Evolutionary conservation across 2,329 filamentous ascomycete species (phyloP), one percentile per base, ranked within the genome.

Genomic region (Colletotrichum sp.): DNA sequence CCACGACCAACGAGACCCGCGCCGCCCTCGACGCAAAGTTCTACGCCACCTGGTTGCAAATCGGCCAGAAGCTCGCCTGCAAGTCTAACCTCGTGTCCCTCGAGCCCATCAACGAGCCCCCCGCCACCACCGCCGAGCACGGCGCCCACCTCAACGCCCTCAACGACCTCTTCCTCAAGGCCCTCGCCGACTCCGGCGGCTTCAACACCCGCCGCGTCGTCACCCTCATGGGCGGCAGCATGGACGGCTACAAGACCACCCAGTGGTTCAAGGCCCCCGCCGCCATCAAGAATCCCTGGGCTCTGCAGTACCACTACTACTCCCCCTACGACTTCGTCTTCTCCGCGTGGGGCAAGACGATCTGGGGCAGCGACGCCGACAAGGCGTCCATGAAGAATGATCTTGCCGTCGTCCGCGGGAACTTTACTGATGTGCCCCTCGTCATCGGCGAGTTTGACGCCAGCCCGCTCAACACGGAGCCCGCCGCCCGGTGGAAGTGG

Each of bases 251-350:
- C 15, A 90, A 91, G 80, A 92, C 90, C 4, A 87, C 85, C 2
- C 82, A 89, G 76, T 92, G 87, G 87, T 92, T 92, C 78, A 82
- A 87, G 75, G 82, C 82, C 12, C 89, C 89, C 1, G 81, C 82
- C 2, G 86, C 87, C 34, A 89, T 88, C 55, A 86, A 86, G 15
- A 90, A 91, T 73, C 90, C 91, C 1, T 92, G 89, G 87, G 90
- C 88, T 1, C 85, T 92, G 34, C 90, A 92, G 80, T 92, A 90
- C 80, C 91, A 93, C 79, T 92, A 92, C 81, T 93, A 92, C 82
- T 88, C 86, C 10, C 90, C 89, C 13, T 91, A 89, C 82, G 87
- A 88, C 76, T 87, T 88, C 66, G 83, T 86, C 18, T 88, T 88
- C 78, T 76, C 82, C 64, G 83, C 88, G 15, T 92, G 90, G 90